Conservation (phyloP, 2,329 filamentous ascomycete genomes). For the Cyclaneusma minus region DNA sequence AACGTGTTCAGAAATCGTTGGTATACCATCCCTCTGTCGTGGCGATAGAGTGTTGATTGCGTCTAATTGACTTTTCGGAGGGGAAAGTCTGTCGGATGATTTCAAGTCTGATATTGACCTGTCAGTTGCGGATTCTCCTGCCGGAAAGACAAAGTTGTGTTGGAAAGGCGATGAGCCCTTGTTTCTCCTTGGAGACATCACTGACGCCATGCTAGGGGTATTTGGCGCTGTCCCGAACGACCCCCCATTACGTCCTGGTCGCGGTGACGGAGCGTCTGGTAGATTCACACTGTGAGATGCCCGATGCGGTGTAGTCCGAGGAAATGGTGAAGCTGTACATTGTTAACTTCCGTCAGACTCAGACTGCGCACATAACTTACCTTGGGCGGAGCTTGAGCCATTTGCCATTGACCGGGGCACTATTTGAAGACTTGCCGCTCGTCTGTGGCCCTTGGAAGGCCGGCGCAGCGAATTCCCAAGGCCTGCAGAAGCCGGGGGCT, state of each 20-base stretch:
- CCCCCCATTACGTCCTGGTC: constrained; percentile 15
- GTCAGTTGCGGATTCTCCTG: too few relatives aligned
- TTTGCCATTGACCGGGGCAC: constrained; percentile 30
- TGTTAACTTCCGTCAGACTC: too few relatives aligned
- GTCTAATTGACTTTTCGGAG: constrained; percentile 8
- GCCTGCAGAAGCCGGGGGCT: constrained; percentile 18
- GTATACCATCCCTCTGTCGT: constrained; percentile 19
- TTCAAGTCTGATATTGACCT: too few relatives aligned
- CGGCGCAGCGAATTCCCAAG: constrained; percentile 28
- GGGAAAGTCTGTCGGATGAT: too few relatives aligned
- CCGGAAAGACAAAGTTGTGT: too few relatives aligned
- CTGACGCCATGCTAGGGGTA: not conserved
- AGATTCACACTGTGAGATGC: constrained; percentile 17
- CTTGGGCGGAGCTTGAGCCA: constrained; percentile 22
- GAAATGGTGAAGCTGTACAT: constrained; percentile 13
- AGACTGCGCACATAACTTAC: constrained; percentile 17
- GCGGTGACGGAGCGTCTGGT: constrained; percentile 18
- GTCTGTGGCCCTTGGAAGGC: constrained; percentile 49
- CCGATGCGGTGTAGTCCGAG: constrained; percentile 19
- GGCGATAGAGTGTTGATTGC: constrained; percentile 10
- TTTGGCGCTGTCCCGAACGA: constrained; percentile 5
- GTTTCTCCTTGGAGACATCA: constrained; percentile 1
- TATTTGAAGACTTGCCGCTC: constrained; percentile 73
- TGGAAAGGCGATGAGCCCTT: too few relatives aligned
- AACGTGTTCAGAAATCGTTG: constrained; percentile 38